Base-by-base conservation (phyloP, 2,329 filamentous ascomycete genomes). In the Fusarium camptoceras region DNA sequence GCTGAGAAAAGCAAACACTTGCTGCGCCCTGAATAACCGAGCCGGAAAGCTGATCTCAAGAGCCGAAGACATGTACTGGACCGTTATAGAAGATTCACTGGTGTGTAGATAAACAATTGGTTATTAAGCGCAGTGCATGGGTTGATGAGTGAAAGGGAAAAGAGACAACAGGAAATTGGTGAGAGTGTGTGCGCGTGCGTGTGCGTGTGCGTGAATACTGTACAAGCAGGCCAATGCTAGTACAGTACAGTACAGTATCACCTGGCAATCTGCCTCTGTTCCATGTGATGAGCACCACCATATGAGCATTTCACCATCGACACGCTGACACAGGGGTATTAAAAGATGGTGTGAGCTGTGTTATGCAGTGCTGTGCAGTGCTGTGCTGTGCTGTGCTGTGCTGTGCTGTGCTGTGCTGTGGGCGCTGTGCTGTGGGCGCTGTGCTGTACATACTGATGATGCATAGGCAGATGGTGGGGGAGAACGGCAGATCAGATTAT, bases 261-360 rank as follows among this genome's bases (percentile, higher is more conserved):
- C 59, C 67, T 70, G 49, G 63, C 28, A 28, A 54, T 71, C 58
- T 57, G 42, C 24, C 70, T 48, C 30, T 59, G 51, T 59, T 31
- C 63, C 68, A 70, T 71, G 64, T 70, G 59, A 70, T 71, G 57
- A 55, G 43, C 43, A 48, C 55, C 51, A 68, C 67, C 67, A 68
- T 58, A 63, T 68, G 55, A 63, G 43, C 55, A 70, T 70, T 67
- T 64, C 58, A 55, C 66, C 66, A 69, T 68, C 50, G 37, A 44
- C 31, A 34, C 57, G 48, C 54, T 71, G 58, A 57, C 54, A 53
- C 42, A 54, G 58, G 68, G 47, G 57, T 50, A 22, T 64, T 27
- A 10, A 30, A 51, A 47, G 58, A 41, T 63, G 42, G 61, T 56
- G 47, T 55, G 53, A 28, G 42, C 20, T 49, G 54, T 51, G 31